phyloP scores from a whole-genome alignment of 2,329 filamentous ascomycete genomes.

The Botryotinia globosa region DNA sequence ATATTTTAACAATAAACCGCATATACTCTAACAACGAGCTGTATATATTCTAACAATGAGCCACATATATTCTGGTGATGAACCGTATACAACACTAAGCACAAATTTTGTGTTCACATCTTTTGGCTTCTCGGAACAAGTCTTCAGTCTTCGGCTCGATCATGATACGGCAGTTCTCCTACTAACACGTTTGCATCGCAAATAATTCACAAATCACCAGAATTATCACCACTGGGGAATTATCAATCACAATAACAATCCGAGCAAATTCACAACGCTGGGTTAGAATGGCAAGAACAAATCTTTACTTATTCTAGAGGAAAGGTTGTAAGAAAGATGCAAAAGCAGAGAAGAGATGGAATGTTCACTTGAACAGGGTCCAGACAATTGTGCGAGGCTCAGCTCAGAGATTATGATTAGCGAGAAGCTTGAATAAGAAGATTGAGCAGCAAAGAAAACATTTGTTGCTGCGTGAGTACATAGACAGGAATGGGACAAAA shows the following conservation, averaged over 20 bases:
- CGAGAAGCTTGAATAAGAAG: not conserved
- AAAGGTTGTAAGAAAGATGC: not conserved
- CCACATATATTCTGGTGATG: not conserved
- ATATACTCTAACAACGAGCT: not conserved
- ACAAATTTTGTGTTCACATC: not conserved
- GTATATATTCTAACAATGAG: not conserved
- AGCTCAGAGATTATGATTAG: not conserved
- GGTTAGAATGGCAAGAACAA: not conserved
- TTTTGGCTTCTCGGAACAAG: not conserved
- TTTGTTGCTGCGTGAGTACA: not conserved
- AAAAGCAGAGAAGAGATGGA: not conserved
- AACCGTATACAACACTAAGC: not conserved
- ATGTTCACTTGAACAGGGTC: not conserved
- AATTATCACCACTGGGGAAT: not conserved
- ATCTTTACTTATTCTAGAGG: accelerated
- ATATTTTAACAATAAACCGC: too few species aligned
- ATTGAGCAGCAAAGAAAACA: not conserved
- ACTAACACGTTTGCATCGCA: not conserved
- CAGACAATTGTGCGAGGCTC: accelerated
- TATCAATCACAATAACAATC: not conserved
- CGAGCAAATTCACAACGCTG: not conserved
- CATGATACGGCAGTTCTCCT: not conserved
- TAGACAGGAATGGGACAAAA: not conserved
- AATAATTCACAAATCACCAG: accelerated
- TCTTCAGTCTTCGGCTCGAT: not conserved